Base-by-base conservation (phyloP, 192 early-diverging fungal species). In the Umbelopsis vinacea region DNA sequence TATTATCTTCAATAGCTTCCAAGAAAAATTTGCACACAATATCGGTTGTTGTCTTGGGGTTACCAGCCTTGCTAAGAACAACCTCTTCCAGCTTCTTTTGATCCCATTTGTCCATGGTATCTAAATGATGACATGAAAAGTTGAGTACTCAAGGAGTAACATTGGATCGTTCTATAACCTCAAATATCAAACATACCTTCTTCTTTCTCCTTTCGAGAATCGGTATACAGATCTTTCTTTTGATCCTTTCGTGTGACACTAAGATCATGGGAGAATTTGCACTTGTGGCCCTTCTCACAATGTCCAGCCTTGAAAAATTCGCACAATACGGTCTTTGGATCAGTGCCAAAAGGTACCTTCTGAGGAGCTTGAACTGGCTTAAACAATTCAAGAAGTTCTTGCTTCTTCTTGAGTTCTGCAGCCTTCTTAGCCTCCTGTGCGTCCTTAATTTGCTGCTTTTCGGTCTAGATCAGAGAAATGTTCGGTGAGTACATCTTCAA, bases 21-120 rank as follows among this genome's bases (percentile, higher is more conserved):
- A 99, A 87, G 78, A 99, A 99, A 77, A 83, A 90, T 87, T 97
- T 99, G 89, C 98, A 99, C 17, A 99, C 98, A 85, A 99, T 99
- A 63, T 92, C 94, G 9, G 97, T 99, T 3, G 95, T 93, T 10
- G 93, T 92, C 71, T 91, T 90, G 29, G 84, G 83, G 77, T 95
- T 97, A 24, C 87, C 90, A 73, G 92, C 89, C 86, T 96, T 95
- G 50, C 89, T 88, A 38, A 78, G 74, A 67, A 98, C 92, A 55
- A 97, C 97, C 35, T 92, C 78, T 80, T 97, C 96, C 67, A 99
- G 83, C 79, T 95, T 93, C 68, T 75, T 66, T 79, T 98, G 95
- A 83, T 96, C 95, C 97, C 97, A 99, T 71, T 81, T 90, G 52
- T 99, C 98, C 95, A 98, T 97, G 0, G 92, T 96, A 73, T 96